These are phyloP conservation scores for Spinacia oleracea DNA, from an alignment of 179 eudicot species.

Conservation along the genomic window DNA sequence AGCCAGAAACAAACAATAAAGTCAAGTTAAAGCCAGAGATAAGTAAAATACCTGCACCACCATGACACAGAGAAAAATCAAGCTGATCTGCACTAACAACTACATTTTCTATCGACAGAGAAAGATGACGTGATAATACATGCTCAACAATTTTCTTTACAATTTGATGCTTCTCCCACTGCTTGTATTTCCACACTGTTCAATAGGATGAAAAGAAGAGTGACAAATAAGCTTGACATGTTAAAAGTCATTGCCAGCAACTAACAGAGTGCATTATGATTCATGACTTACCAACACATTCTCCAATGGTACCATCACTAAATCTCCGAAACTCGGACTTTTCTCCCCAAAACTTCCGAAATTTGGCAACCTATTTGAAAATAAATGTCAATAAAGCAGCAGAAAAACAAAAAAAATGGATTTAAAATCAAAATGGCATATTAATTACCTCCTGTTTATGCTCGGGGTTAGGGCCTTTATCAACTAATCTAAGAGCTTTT, in stretches of 20 bases:
- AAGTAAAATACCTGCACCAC: conserved; percentile 52
- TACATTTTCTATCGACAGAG: conserved; percentile 58
- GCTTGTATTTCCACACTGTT: conserved; percentile 79
- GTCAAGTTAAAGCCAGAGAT: neutral
- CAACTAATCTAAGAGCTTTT: conserved; percentile 64
- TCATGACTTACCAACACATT: conserved; percentile 64
- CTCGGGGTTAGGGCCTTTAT: conserved; percentile 86
- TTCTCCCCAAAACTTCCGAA: conserved; percentile 90
- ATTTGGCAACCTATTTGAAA: conserved; percentile 54
- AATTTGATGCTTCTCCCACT: conserved; percentile 74
- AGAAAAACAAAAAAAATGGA: conserved; percentile 7
- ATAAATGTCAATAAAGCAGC: conserved; percentile 15
- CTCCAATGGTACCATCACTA: conserved; percentile 83
- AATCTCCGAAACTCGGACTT: conserved; percentile 76
- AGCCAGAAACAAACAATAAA: neutral
- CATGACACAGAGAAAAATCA: conserved; percentile 70
- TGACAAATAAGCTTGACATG: conserved; percentile 20
- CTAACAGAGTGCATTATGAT: conserved; percentile 14
- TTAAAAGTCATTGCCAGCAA: conserved; percentile 18
- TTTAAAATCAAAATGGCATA: neutral
- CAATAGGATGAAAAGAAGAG: conserved; percentile 13
- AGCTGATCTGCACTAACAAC: conserved; percentile 69
- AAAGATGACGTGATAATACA: conserved; percentile 73
- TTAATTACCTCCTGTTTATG: conserved; percentile 66
- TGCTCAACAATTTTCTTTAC: conserved; percentile 71